Evolutionary conservation across 139 green algal genomes (phyloP).

Genomic region (Chlamydomonas urium): DNA sequence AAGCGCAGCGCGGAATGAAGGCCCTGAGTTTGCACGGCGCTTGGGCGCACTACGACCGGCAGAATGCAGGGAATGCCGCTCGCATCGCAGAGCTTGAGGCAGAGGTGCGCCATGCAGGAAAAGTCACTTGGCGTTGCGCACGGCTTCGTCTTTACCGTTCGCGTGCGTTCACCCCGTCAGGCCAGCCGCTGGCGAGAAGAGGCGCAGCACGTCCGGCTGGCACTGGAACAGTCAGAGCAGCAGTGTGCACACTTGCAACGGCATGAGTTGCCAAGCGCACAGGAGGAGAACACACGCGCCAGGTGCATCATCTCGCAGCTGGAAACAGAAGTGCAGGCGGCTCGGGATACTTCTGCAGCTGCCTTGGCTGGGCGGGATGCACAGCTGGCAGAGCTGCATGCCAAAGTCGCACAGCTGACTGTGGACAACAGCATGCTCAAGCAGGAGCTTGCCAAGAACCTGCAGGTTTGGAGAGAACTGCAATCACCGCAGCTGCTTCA

Average conservation of each 20-base stretch:
- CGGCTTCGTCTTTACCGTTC: too few relatives aligned
- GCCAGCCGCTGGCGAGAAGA: too few relatives aligned
- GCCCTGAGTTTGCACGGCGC: constrained; percentile 2
- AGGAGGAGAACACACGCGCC: neutral
- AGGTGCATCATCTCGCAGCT: neutral
- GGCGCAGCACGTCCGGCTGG: neutral
- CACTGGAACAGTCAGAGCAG: too few relatives aligned
- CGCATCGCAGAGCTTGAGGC: neutral
- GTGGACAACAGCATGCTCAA: neutral
- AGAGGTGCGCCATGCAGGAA: too few relatives aligned
- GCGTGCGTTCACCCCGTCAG: too few relatives aligned
- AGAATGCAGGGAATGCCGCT: neutral
- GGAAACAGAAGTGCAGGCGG: neutral
- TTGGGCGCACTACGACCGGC: constrained; percentile 3
- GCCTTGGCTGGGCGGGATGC: neutral
- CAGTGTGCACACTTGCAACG: too few relatives aligned
- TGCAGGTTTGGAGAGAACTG: neutral
- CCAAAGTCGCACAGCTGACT: neutral
- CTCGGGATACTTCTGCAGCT: neutral
- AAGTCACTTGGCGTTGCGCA: too few relatives aligned
- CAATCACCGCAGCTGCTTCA: too few relatives aligned
- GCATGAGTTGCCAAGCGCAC: too few relatives aligned
- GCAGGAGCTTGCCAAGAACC: constrained; percentile 5
- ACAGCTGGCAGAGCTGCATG: constrained; percentile 2
- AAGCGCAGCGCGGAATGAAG: too few relatives aligned